phyloP scores from a whole-genome alignment of 352 stramenopile genomes.

The Thalassiosira oceanica region DNA sequence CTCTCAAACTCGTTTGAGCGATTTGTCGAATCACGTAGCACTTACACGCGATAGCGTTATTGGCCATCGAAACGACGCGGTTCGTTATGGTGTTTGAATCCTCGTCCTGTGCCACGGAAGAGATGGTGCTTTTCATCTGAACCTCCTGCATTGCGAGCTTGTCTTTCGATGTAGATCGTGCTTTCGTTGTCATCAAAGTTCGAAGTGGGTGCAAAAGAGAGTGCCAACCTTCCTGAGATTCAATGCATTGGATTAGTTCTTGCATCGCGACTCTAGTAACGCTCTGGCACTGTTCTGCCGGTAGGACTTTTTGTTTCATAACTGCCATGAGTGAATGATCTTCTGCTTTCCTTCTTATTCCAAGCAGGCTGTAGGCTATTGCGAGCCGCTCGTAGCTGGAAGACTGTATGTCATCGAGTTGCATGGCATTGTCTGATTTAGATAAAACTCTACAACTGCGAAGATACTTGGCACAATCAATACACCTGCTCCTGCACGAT shows the following conservation, averaged over 20 bases:
- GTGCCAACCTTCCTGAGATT: slow-evolving; percentile 14
- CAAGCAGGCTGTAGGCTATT: slow-evolving; percentile 23
- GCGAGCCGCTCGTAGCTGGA: slow-evolving; percentile 31
- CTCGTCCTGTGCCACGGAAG: slow-evolving; percentile 31
- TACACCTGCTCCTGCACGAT: slow-evolving; percentile 11
- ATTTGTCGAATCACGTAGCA: too few species aligned
- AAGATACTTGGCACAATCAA: not conserved
- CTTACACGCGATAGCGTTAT: too few species aligned
- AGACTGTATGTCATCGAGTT: slow-evolving; percentile 30
- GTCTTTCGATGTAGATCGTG: not conserved
- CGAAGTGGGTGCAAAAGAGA: slow-evolving; percentile 17
- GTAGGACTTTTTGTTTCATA: slow-evolving; percentile 30
- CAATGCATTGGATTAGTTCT: slow-evolving; percentile 27
- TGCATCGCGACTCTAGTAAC: slow-evolving; percentile 30
- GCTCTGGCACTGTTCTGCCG: slow-evolving; percentile 9
- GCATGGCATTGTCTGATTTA: slow-evolving; percentile 6
- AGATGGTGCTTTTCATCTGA: slow-evolving; percentile 19
- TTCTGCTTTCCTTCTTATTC: slow-evolving; percentile 48
- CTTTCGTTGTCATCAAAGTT: slow-evolving; percentile 10
- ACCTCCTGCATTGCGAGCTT: not conserved
- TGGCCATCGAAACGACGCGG: too few species aligned
- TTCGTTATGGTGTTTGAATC: slow-evolving; percentile 2
- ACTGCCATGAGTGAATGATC: slow-evolving; percentile 32
- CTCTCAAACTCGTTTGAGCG: too few species aligned
- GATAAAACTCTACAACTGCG: not conserved